phyloP scores from a whole-genome alignment of 1,284 basidiomycete genomes.

The Malassezia sp. region DNA sequence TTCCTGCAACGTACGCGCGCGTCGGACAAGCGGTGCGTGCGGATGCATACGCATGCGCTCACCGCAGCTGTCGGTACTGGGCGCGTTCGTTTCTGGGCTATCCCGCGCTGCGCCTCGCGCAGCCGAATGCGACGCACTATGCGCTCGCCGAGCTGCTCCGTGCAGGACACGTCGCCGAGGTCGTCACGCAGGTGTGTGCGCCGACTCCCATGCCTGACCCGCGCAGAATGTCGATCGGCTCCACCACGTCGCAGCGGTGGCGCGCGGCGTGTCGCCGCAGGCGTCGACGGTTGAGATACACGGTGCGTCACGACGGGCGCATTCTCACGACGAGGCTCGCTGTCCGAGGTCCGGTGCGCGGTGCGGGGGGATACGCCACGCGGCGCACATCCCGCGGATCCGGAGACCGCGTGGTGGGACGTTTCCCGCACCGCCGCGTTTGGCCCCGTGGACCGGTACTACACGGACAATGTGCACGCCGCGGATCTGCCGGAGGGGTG shows the following conservation, averaged over 20 bases:
- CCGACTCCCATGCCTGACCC: too few species aligned
- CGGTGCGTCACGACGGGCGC: slow-evolving; percentile 28
- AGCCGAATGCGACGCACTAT: slow-evolving; percentile 40
- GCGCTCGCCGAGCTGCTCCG: slow-evolving; percentile 38
- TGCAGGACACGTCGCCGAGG: slow-evolving; percentile 29
- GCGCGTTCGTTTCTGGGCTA: slow-evolving; percentile 43
- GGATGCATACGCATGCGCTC: neutral
- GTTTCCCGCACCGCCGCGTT: neutral
- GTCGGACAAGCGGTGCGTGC: slow-evolving; percentile 10
- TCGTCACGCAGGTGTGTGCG: slow-evolving; percentile 29
- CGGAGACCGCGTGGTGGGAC: slow-evolving; percentile 18
- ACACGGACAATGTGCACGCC: neutral
- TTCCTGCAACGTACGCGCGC: slow-evolving; percentile 28
- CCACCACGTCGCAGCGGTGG: slow-evolving; percentile 41
- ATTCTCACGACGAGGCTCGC: slow-evolving; percentile 4
- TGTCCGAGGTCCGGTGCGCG: slow-evolving; percentile 8
- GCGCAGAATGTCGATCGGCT: slow-evolving; percentile 43
- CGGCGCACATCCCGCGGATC: neutral
- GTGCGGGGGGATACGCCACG: slow-evolving; percentile 15
- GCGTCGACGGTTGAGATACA: slow-evolving; percentile 43
- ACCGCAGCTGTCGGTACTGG: slow-evolving; percentile 38
- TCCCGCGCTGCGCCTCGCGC: slow-evolving; percentile 32
- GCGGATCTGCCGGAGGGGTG: slow-evolving; percentile 17
- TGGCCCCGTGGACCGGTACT: slow-evolving; percentile 9
- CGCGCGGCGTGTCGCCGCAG: slow-evolving; percentile 17